A percentile compares a stretch with the other conserved stretches of the same genome.
These are phyloP conservation scores for Uncinocarpus reesii DNA, from an alignment of 2,329 filamentous ascomycete species.

Conservation along the genomic window DNA sequence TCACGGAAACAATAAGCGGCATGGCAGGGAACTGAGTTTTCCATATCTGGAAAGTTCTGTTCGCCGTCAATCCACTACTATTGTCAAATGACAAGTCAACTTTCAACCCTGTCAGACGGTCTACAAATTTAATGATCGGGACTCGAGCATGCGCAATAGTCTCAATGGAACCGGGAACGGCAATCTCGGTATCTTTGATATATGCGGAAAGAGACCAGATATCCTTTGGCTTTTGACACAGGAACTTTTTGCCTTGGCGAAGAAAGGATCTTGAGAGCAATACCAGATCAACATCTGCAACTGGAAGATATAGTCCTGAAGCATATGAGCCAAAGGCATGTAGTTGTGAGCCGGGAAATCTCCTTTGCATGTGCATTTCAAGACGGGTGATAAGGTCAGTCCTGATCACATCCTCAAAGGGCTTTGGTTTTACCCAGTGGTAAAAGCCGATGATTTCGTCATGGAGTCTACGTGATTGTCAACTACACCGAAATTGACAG, in stretches of 20 bases:
- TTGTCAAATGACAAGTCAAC: conserved; percentile 97
- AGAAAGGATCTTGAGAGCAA: conserved; percentile 56
- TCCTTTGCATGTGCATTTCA: conserved; percentile 46
- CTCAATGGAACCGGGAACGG: conserved; percentile 50
- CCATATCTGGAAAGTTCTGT: conserved; percentile 72
- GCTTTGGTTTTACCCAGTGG: conserved; percentile 64
- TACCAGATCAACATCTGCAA: conserved; percentile 90
- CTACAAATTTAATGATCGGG: conserved; percentile 84
- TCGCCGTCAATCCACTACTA: conserved; percentile 65
- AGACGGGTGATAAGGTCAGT: conserved; percentile 61
- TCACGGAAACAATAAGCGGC: conserved; percentile 71
- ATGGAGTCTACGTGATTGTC: conserved; percentile 54
- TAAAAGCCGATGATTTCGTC: conserved; percentile 87
- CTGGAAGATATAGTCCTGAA: conserved; percentile 64
- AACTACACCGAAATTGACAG: not conserved
- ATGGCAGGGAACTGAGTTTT: conserved; percentile 69
- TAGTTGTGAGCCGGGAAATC: conserved; percentile 54
- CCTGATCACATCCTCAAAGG: conserved; percentile 68
- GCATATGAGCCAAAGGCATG: conserved; percentile 87
- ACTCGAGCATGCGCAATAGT: conserved; percentile 69
- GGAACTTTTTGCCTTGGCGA: conserved; percentile 41
- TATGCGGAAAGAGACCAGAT: conserved; percentile 55
- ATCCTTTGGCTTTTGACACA: conserved; percentile 42
- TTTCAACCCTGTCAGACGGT: conserved; percentile 64
- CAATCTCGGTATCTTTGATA: conserved; percentile 48